A percentile compares a stretch with the other conserved stretches of the same genome.
Conservation (phyloP, 2,329 filamentous ascomycete genomes). For the Colletotrichum zoysiae region DNA sequence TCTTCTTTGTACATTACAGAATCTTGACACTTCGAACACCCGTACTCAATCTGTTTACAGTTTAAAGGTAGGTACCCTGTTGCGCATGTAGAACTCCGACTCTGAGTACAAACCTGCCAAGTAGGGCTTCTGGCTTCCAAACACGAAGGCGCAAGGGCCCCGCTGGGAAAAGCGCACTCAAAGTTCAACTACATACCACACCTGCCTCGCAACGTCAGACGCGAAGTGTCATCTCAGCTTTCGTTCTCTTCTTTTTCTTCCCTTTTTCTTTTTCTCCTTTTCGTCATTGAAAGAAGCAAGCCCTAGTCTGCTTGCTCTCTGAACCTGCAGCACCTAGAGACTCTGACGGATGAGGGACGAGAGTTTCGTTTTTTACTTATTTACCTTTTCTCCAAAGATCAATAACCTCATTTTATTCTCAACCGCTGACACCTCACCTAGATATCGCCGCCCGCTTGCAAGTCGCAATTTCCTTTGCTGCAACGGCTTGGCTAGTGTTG, state of each 20-base stretch:
- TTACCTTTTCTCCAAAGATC: background rate
- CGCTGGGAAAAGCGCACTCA: background rate
- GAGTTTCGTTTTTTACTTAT: background rate
- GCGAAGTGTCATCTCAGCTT: constrained; percentile 10
- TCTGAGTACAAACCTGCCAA: constrained; percentile 2
- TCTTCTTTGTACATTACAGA: background rate
- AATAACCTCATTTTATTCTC: background rate
- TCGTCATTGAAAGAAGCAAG: constrained; percentile 23
- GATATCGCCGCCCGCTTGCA: constrained; percentile 10
- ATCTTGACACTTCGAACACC: background rate
- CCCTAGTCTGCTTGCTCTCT: background rate
- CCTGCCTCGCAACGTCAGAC: background rate
- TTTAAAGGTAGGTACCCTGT: background rate
- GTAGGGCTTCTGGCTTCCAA: background rate
- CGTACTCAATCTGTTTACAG: background rate
- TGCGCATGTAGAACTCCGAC: background rate
- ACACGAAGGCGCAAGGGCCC: constrained; percentile 4
- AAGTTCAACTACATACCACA: background rate
- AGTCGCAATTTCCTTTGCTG: constrained; percentile 27
- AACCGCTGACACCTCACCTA: constrained; percentile 6
- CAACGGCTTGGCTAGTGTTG: constrained; percentile 26
- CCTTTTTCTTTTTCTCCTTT: constrained; percentile 19
- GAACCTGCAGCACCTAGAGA: too few relatives aligned
- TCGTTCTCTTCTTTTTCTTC: constrained; percentile 5
- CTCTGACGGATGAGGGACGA: background rate